phyloP scores from a whole-genome alignment of 2,329 filamentous ascomycete species.

The Knufia petricola region DNA sequence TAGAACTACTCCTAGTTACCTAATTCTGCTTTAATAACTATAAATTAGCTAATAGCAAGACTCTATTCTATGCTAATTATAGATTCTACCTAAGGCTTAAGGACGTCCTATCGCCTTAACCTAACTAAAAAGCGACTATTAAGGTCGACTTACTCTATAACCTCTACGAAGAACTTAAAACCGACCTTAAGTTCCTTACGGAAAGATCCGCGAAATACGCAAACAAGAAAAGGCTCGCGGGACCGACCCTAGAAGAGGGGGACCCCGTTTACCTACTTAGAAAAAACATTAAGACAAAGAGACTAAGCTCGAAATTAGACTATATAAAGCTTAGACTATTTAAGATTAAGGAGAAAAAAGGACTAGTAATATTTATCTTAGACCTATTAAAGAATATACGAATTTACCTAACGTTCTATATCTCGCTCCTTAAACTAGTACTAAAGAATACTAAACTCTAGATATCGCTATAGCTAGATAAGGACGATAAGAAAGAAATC shows the following conservation, averaged over 20 bases:
- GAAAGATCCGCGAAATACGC: slow-evolving; percentile 5
- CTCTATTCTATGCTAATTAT: slow-evolving; percentile 13
- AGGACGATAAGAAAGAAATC: slow-evolving; percentile 1
- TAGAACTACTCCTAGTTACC: neutral
- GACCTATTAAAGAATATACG: slow-evolving; percentile 11
- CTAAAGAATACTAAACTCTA: neutral
- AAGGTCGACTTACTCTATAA: neutral
- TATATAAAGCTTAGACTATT: slow-evolving; percentile 11
- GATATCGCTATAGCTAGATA: slow-evolving; percentile 1
- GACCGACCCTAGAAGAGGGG: slow-evolving; percentile 5
- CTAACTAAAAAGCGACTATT: slow-evolving; percentile 4
- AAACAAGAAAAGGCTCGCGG: slow-evolving; percentile 11
- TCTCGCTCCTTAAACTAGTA: slow-evolving; percentile 8
- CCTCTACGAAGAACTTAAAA: slow-evolving; percentile 9
- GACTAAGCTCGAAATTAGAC: slow-evolving; percentile 11
- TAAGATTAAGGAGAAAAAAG: slow-evolving; percentile 10
- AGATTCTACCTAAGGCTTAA: neutral
- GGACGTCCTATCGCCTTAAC: neutral
- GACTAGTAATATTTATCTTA: slow-evolving; percentile 9
- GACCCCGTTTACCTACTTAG: slow-evolving; percentile 10
- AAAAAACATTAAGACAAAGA: slow-evolving; percentile 15
- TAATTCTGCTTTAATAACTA: slow-evolving; percentile 7
- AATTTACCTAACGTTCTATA: slow-evolving; percentile 12
- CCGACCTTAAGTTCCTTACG: slow-evolving; percentile 7
- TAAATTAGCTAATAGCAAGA: slow-evolving; percentile 5